Conservation (phyloP, 306 rosid species). For the Adenanthera pavonina region DNA sequence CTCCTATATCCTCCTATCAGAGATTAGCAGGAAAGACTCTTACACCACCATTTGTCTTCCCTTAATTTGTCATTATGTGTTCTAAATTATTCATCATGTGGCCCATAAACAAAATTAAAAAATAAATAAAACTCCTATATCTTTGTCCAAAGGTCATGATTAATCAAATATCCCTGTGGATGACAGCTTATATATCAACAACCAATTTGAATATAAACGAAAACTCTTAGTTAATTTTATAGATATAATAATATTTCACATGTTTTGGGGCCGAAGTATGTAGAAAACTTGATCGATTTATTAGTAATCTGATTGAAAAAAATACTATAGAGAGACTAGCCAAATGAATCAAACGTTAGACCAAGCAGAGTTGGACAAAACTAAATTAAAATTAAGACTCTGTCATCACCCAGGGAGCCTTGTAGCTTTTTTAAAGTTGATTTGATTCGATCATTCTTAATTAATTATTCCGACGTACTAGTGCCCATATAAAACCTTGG, state of each 20-base stretch:
- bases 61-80: conserved; percentile 37
- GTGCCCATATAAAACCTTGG: background rate
- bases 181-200: conserved; percentile 56
- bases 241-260: background rate
- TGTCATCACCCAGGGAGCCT: conserved; percentile 44
- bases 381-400: conserved; percentile 28
- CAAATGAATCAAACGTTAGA: conserved; percentile 19
- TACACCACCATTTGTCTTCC: conserved; percentile 8
- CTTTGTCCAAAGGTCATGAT: conserved; percentile 37
- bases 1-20: conserved; percentile 50
- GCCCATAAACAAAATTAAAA: conserved; percentile 19
- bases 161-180: conserved; percentile 42
- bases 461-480: background rate
- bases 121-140: conserved; percentile 33
- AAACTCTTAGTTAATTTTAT: background rate
- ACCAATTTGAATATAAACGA: conserved; percentile 34
- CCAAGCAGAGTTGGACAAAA: conserved; percentile 44
- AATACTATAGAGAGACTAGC: background rate
- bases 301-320: conserved; percentile 1
- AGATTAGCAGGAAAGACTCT: conserved; percentile 43
- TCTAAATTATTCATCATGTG: conserved; percentile 38
- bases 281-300: conserved; percentile 33
- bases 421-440: background rate
- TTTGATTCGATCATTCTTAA: background rate
- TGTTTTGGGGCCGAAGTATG: conserved; percentile 25